Evolutionary conservation across 2,329 filamentous ascomycete species (phyloP).

Genomic region (Fusarium pseudoanthophilum): DNA sequence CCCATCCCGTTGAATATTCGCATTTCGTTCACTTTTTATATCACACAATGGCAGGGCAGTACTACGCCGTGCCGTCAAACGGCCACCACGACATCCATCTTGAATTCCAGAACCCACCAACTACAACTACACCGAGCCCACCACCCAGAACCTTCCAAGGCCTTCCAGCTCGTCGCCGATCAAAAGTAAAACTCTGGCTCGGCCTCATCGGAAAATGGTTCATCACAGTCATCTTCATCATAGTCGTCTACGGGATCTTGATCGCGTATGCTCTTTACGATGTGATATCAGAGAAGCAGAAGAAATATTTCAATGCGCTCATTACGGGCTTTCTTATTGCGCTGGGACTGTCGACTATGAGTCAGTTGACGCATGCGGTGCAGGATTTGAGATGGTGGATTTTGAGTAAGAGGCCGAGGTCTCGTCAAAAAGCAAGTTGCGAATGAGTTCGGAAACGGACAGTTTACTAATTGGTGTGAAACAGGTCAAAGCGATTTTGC

Average conservation of each 20-base stretch:
- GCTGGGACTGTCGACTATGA: not conserved
- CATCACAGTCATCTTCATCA: not conserved
- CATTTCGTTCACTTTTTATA: not conserved
- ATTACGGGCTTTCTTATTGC: not conserved
- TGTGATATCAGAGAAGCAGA: not conserved
- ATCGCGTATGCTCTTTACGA: not conserved
- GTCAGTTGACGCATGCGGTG: not conserved
- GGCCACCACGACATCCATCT: not conserved
- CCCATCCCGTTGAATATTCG: not conserved
- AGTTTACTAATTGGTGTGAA: fast-evolving
- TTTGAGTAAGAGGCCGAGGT: not conserved
- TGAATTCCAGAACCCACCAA: not conserved
- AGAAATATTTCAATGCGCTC: not conserved
- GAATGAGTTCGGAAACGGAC: fast-evolving
- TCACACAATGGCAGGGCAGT: not conserved
- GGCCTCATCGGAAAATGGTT: not conserved
- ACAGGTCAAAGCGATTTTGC: not conserved
- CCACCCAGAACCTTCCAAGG: not conserved
- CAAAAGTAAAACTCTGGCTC: not conserved
- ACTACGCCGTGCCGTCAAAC: not conserved
- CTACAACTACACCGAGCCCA: not conserved
- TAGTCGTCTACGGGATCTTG: not conserved
- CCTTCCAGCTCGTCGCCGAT: not conserved
- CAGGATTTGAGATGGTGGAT: not conserved
- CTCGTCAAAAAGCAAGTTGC: not conserved